phyloP scores from a whole-genome alignment of 2,329 filamentous ascomycete genomes.

The Aspergillus niger region DNA sequence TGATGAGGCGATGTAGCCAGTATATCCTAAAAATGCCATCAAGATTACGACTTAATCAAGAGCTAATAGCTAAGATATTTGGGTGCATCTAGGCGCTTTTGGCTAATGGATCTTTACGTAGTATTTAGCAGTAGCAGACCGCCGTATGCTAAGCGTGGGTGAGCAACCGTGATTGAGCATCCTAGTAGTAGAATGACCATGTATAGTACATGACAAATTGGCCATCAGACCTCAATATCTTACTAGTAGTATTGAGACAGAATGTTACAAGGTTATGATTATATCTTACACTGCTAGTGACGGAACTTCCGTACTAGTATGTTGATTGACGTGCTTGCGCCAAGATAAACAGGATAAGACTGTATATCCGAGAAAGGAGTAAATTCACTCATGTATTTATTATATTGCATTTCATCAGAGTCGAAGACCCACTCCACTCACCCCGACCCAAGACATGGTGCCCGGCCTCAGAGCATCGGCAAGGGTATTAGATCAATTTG shows the following conservation, averaged over 20 bases:
- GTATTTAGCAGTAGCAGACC: neutral
- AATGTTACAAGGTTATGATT: too few species aligned
- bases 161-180: too few species aligned
- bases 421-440: neutral
- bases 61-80: neutral
- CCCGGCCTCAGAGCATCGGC: neutral
- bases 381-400: neutral
- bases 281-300: too few species aligned
- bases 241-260: too few species aligned
- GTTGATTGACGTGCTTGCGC: too few species aligned
- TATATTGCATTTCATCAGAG: neutral
- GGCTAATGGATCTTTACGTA: neutral
- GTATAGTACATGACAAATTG: too few species aligned
- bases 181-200: too few species aligned
- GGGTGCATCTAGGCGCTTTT: neutral
- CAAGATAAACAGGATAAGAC: too few species aligned
- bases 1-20: slow-evolving; percentile 6
- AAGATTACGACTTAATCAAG: too few species aligned
- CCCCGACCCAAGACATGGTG: neutral
- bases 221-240: too few species aligned
- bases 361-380: too few species aligned
- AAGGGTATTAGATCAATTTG: neutral
- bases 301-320: too few species aligned
- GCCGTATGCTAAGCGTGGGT: neutral
- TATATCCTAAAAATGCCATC: neutral